Evolutionary conservation across 1,284 basidiomycete genomes (phyloP), one percentile per base, ranked within the genome.

Genomic region (Cryptococcus amylolentus): DNA sequence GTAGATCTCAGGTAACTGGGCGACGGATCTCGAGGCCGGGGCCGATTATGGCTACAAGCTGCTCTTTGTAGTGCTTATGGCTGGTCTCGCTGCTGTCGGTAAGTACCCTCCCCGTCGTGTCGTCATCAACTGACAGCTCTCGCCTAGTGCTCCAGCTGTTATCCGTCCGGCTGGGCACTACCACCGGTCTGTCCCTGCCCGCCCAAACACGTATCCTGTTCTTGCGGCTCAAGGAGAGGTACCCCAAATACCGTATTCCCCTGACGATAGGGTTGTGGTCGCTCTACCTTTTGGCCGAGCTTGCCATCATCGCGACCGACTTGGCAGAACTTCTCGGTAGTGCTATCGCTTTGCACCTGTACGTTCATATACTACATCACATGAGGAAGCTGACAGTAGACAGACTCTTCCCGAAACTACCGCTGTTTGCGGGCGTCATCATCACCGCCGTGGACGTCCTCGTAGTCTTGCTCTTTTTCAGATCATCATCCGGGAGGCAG

Each of bases 371-470:
- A 9, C 31, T 37, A 7, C 31, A 5, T 28, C 13, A n/a, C 14
- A 23, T 23, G n/a, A 7, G 13, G 49, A 39, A 48, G 31, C n/a
- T 31, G 46, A 37, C 35, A 37, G 37, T 27, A 48, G 46, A 26
- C 39, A 80, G 79, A 2, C 81, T 95, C 42, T 90, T 94, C 68
- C 91, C 92, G 0, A 79, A 77, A 37, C 78, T 95, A 9, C 84
- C 90, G 28, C 79, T 93, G 5, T 92, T 85, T 82, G 88, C 84
- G 2, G 88, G 87, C 40, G 88, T 95, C 2, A 80, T 95, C 44
- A 81, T 95, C 59, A 96, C 92, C 2, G 86, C 86, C 0, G 81
- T 82, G 37, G 92, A 97, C 70, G 91, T 95, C 14, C 79, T 97
- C 54, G 68, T 96, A 55, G 67, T 78, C 14, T 62, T 78, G 18